Base-by-base conservation (phyloP, 345 rosid genomes). In the Lepidium didymum region DNA sequence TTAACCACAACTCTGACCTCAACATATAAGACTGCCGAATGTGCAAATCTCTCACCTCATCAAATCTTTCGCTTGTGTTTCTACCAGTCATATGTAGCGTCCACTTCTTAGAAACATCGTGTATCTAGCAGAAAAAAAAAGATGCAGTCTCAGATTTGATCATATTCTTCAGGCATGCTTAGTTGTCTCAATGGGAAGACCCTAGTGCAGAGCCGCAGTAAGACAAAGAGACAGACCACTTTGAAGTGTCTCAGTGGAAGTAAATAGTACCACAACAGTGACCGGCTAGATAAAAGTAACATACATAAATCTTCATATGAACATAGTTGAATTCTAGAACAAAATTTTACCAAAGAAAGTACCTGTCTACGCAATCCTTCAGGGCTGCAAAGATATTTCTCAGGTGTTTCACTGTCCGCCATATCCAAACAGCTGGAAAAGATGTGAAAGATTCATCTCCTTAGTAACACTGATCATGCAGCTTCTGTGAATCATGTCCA, bases 331-430 rank as follows among this genome's bases (percentile, higher is more conserved):
- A 57, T 42, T 50, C 14, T 42, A 41, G 15, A 52, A 33, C n/a
- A n/a, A 41, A 44, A 38, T 6, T 47, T 36, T 29, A 41, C 23
- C 14, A 52, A 61, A 59, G 31, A 54, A 55, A 14, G 52, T 75
- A 81, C 90, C 90, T 83, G 90, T 68, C 77, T 71, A 15, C 77
- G 83, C 63, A 83, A 73, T 72, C 90, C 90, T 79, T 85, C 90
- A 36, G 90, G 90, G 67, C 90, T 85, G 81, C 90, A 83, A 75
- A 78, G 71, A 71, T 79, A 85, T n/a, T 77, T 75, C 42, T 81
- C 82, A 45, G 87, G 87, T 64, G 81, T 79, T 73, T 85, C 87
- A 67, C 72, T 63, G 69, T 85, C 90, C 64, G 77, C 81, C 90
- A 85, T 81, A 64, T 85, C 90, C 56, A 83, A 74, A 72, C 90